Percentiles rank a stretch among this genome's conserved stretches.
Evolutionary conservation across 2,329 filamentous ascomycete species (phyloP).

Genomic region (Tolypocladium album): DNA sequence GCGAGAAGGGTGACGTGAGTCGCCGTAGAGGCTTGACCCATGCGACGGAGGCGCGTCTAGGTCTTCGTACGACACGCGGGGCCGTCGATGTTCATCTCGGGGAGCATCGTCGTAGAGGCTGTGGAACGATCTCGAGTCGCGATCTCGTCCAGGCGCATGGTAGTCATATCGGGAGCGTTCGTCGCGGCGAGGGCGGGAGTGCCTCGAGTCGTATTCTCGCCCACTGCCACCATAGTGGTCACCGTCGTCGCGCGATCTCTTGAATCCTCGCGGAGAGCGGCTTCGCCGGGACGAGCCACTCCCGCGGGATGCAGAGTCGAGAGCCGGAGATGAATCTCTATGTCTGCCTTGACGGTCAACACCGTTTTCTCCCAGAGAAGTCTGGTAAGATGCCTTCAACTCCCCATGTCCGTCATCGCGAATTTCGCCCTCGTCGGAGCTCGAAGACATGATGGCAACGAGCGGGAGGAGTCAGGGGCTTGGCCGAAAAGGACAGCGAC

Average conservation of each 20-base stretch:
- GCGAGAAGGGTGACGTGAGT: background rate
- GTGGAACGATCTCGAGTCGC: conserved; percentile 3
- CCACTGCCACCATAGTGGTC: conserved; percentile 40
- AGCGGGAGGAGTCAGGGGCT: conserved; percentile 1
- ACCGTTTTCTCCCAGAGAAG: conserved; percentile 62
- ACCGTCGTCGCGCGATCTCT: conserved; percentile 55
- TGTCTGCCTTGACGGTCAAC: conserved; percentile 91
- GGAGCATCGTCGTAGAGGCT: conserved; percentile 1
- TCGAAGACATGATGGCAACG: conserved; percentile 30
- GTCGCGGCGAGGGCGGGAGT: conserved; percentile 53
- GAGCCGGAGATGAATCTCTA: conserved; percentile 48
- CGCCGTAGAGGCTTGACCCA: background rate
- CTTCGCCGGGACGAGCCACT: conserved; percentile 33
- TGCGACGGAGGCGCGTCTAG: background rate
- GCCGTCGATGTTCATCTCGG: background rate
- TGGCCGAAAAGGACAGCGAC: conserved; percentile 5
- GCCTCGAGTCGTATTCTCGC: conserved; percentile 40
- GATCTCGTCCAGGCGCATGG: conserved; percentile 17
- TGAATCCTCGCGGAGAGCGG: conserved; percentile 55
- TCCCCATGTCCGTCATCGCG: conserved; percentile 55
- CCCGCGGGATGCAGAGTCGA: conserved; percentile 32
- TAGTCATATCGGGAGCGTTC: conserved; percentile 36
- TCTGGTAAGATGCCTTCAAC: conserved; percentile 78
- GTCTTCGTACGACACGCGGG: conserved; percentile 3
- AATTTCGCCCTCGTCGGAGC: conserved; percentile 83